phyloP scores from a whole-genome alignment of 2,329 filamentous ascomycete species.

The Microdochium trichocladiopsis region DNA sequence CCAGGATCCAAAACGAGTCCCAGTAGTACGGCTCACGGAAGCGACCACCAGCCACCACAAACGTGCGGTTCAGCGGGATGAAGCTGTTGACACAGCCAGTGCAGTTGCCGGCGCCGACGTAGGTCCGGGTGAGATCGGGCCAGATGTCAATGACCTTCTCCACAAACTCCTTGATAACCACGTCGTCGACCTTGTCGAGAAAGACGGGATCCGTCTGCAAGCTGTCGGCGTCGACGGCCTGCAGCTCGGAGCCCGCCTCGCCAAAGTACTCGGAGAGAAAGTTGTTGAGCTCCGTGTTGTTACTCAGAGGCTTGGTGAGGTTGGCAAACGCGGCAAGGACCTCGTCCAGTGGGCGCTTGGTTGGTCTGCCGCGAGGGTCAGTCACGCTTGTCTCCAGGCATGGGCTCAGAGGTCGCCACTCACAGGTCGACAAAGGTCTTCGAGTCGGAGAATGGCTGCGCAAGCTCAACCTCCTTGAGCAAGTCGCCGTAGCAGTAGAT shows the following conservation, averaged over 20 bases:
- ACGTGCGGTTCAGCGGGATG: conserved; percentile 58
- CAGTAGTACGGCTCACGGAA: conserved; percentile 68
- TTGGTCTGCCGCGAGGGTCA: conserved; percentile 53
- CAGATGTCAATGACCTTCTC: conserved; percentile 61
- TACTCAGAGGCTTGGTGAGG: conserved; percentile 52
- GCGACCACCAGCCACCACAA: conserved; percentile 64
- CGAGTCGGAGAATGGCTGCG: conserved; percentile 57
- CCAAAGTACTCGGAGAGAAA: conserved; percentile 60
- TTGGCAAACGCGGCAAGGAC: conserved; percentile 55
- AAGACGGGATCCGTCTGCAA: conserved; percentile 52
- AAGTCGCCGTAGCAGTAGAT: conserved; percentile 63
- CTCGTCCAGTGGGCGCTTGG: conserved; percentile 48
- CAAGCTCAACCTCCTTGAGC: conserved; percentile 54
- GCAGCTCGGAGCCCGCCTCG: conserved; percentile 55
- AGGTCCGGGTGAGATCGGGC: conserved; percentile 58
- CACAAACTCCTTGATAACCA: conserved; percentile 53
- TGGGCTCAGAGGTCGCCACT: no score
- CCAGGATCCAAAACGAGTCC: conserved; percentile 64
- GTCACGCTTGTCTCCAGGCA: no score
- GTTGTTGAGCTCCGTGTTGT: conserved; percentile 53
- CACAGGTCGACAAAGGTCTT: conserved; percentile 68
- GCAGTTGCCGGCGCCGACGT: conserved; percentile 46
- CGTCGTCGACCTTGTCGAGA: conserved; percentile 47
- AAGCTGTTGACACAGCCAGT: conserved; percentile 56
- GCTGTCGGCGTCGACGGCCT: conserved; percentile 40